Percentiles rank a stretch among this genome's conserved stretches.
These are phyloP conservation scores for Conticribra weissflogii DNA, from an alignment of 108 stramenopile species.

Conservation along the genomic window DNA sequence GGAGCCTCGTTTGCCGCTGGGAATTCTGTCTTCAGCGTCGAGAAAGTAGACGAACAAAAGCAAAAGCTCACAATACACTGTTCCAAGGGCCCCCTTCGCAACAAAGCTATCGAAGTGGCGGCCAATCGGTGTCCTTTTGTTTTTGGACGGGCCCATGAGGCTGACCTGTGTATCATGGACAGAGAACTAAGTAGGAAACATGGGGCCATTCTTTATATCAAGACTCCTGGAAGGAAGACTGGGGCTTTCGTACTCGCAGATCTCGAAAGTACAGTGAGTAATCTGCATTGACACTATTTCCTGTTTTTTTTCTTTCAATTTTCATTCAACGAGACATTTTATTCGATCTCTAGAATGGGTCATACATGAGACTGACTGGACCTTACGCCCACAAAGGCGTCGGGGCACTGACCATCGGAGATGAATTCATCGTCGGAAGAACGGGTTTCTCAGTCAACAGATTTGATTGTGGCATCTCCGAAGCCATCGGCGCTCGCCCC, in stretches of 20 bases:
- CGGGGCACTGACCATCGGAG: conserved; percentile 81
- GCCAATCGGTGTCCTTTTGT: conserved; percentile 81
- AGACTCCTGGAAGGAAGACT: conserved; percentile 48
- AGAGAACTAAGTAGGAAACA: conserved; percentile 87
- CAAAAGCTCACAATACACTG: conserved; percentile 89
- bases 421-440: conserved; percentile 96
- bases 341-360: conserved; percentile 72
- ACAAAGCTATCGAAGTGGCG: conserved; percentile 82
- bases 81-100: conserved; percentile 89
- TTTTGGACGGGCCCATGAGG: conserved; percentile 90
- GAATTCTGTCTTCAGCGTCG: conserved; percentile 89
- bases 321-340: conserved; percentile 1
- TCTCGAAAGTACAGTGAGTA: conserved; percentile 90
- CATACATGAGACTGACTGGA: conserved; percentile 89
- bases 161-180: conserved; percentile 91
- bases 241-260: conserved; percentile 83
- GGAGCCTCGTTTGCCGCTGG: conserved; percentile 89
- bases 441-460: conserved; percentile 98
- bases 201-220: conserved; percentile 79
- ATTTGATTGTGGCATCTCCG: conserved; percentile 96
- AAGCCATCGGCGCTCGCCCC: conserved; percentile 91
- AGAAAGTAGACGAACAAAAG: conserved; percentile 82
- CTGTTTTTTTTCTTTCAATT: not conserved
- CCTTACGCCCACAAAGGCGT: conserved; percentile 84
- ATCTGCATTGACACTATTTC: conserved; percentile 6